phyloP scores from a whole-genome alignment of 1,139 yeast genomes.

The Casaregolazyma suthepensis region DNA sequence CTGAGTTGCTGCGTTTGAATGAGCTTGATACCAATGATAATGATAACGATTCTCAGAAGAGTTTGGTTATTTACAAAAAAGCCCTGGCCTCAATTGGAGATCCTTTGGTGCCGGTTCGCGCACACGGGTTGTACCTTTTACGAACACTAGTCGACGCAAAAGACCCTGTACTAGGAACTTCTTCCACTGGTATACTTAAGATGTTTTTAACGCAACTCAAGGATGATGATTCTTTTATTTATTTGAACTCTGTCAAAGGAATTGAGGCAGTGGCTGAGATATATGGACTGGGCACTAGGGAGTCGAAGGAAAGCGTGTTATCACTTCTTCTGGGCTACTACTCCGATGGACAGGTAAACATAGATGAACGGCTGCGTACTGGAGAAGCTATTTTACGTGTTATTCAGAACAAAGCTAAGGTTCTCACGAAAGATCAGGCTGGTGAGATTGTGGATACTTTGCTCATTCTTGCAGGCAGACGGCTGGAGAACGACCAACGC shows the following conservation, averaged over 20 bases:
- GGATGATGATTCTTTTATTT: conserved; percentile 82
- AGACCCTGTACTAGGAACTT: conserved; percentile 51
- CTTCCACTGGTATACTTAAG: conserved; percentile 34
- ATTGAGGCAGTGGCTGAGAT: conserved; percentile 51
- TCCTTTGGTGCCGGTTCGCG: conserved; percentile 76
- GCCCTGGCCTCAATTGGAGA: conserved; percentile 70
- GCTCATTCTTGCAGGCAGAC: conserved; percentile 38
- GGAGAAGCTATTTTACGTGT: conserved; percentile 75
- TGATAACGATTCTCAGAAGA: conserved; percentile 13
- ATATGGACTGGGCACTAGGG: conserved; percentile 29
- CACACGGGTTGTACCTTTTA: conserved; percentile 71
- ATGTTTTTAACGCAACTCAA: conserved; percentile 60
- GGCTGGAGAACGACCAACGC: conserved; percentile 44
- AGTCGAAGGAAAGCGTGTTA: conserved; percentile 31
- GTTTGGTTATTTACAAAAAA: conserved; percentile 30
- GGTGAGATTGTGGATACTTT: conserved; percentile 35
- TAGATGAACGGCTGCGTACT: conserved; percentile 64
- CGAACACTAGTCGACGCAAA: conserved; percentile 49
- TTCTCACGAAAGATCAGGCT: conserved; percentile 41
- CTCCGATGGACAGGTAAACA: conserved; percentile 26
- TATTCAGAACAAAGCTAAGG: conserved; percentile 45
- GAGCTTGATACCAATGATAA: not conserved
- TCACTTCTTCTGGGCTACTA: conserved; percentile 42
- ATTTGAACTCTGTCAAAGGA: conserved; percentile 77
- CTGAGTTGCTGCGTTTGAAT: conserved; percentile 14